Evolutionary conservation across 2,329 filamentous ascomycete species (phyloP).

Genomic region (Decorospora gaudefroyi): DNA sequence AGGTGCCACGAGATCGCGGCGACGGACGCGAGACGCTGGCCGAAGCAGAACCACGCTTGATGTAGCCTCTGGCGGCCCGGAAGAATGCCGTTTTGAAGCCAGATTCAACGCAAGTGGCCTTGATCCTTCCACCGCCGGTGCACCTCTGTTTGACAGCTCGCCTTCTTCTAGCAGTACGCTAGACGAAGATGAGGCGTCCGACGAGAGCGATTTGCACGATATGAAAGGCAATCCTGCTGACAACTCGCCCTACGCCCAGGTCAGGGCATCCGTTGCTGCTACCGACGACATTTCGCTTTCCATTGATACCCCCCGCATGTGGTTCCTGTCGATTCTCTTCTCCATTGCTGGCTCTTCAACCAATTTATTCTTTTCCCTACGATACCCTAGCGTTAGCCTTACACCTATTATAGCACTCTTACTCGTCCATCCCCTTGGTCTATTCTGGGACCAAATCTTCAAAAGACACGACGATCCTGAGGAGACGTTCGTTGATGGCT

Average conservation of each 20-base stretch:
- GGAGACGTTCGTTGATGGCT: constrained; percentile 64
- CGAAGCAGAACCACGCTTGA: constrained; percentile 32
- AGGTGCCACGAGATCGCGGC: constrained; percentile 29
- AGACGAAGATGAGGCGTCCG: constrained; percentile 41
- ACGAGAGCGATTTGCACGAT: constrained; percentile 44
- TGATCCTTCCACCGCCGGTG: constrained; percentile 29
- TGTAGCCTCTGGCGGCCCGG: constrained; percentile 33
- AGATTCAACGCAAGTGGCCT: constrained; percentile 41
- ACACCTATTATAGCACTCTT: constrained; percentile 86
- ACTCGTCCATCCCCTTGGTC: constrained; percentile 80
- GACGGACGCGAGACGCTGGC: constrained; percentile 32
- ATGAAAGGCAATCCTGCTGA: constrained; percentile 60
- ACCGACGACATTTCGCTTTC: constrained; percentile 77
- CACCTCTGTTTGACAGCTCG: constrained; percentile 30
- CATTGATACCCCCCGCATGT: constrained; percentile 88
- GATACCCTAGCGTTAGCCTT: constrained; percentile 89
- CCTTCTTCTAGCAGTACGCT: constrained; percentile 40
- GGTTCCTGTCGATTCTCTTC: constrained; percentile 78
- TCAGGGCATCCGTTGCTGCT: constrained; percentile 76
- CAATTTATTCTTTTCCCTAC: constrained; percentile 85
- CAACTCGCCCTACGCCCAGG: constrained; percentile 77
- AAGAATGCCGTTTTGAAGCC: constrained; percentile 38
- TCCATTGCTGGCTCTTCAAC: constrained; percentile 80
- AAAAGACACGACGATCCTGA: constrained; percentile 63
- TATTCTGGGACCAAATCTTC: constrained; percentile 74